Percentiles rank a stretch among this genome's conserved stretches.
Conservation (phyloP, 305 asterid genomes). For the Ruellia speciosa region DNA sequence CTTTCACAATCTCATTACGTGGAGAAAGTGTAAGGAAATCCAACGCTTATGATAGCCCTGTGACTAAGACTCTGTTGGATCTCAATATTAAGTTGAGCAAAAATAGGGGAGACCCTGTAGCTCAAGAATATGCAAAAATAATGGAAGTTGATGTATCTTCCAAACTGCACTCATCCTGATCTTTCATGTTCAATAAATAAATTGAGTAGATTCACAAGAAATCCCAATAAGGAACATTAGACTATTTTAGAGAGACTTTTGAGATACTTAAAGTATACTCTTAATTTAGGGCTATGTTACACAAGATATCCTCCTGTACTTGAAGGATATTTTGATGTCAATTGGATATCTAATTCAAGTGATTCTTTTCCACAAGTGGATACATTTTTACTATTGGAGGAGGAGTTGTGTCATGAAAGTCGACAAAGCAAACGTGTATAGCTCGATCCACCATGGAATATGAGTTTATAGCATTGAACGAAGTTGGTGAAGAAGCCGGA, state of each 20-base stretch:
- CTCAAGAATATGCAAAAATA: not conserved
- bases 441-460: not conserved
- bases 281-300: not conserved
- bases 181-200: not conserved
- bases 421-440: not conserved
- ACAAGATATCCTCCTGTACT: not conserved
- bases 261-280: not conserved
- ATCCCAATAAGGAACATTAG: not conserved
- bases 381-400: not conserved
- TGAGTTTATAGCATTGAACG: not conserved
- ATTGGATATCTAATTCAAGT: not conserved
- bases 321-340: constrained; percentile 7
- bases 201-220: not conserved
- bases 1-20: not conserved
- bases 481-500: not conserved
- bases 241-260: not conserved
- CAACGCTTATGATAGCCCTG: not conserved
- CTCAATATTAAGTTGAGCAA: not conserved
- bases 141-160: not conserved
- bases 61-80: no score
- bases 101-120: not conserved
- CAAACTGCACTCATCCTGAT: not conserved
- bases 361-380: not conserved
- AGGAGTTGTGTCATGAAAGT: not conserved
- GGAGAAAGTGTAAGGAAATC: no score